Evolutionary conservation across 352 stramenopile genomes (phyloP).

Genomic region (Phytophthora colocasiae): DNA sequence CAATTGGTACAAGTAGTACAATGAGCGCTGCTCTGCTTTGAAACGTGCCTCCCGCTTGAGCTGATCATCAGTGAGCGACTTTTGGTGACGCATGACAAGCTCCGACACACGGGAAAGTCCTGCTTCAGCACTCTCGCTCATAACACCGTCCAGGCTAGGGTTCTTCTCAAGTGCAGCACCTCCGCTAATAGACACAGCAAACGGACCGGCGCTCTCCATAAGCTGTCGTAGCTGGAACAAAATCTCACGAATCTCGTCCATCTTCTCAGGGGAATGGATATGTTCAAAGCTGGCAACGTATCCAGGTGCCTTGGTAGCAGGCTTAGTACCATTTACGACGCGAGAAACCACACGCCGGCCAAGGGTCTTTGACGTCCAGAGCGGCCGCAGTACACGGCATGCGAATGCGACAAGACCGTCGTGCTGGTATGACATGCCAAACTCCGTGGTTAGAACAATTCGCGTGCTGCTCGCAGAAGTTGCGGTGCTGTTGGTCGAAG

Average conservation of each 20-base stretch:
- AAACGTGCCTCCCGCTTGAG: constrained; percentile 78
- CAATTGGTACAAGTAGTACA: constrained; percentile 84
- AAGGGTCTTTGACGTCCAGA: constrained; percentile 75
- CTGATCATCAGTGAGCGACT: constrained; percentile 74
- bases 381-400: constrained; percentile 76
- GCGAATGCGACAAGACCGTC: constrained; percentile 85
- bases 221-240: constrained; percentile 85
- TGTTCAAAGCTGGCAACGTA: constrained; percentile 47
- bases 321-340: constrained; percentile 25
- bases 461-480: constrained; percentile 51
- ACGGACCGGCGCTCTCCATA: constrained; percentile 80
- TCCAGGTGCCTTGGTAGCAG: constrained; percentile 30
- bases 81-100: constrained; percentile 74
- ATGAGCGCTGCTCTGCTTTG: constrained; percentile 83
- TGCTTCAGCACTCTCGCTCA: constrained; percentile 48
- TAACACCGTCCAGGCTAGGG: constrained; percentile 47
- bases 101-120: constrained; percentile 68
- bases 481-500: constrained; percentile 35
- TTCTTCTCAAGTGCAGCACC: constrained; percentile 67
- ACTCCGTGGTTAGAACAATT: constrained; percentile 88
- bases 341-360: constrained; percentile 49
- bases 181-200: constrained; percentile 77
- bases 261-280: constrained; percentile 53
- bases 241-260: constrained; percentile 83
- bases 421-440: constrained; percentile 89